phyloP scores from a whole-genome alignment of 2,329 filamentous ascomycete species.

The Xylaria sp. region DNA sequence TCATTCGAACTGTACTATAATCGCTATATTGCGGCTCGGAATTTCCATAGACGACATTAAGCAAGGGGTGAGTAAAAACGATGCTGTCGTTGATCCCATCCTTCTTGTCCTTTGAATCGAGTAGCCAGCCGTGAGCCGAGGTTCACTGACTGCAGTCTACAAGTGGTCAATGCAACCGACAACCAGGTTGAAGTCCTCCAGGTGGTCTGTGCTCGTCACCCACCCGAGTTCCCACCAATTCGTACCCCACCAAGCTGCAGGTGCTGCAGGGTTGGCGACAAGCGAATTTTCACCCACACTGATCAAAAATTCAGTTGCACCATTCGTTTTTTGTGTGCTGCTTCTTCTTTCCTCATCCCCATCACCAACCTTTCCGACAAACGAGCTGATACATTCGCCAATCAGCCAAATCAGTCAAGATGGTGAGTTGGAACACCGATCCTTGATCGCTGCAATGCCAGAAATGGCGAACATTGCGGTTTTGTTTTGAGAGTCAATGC shows the following conservation, averaged over 20 bases:
- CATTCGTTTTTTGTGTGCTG: slow-evolving; percentile 25
- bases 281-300: slow-evolving; percentile 44
- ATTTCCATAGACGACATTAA: not conserved
- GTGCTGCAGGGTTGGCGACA: slow-evolving; percentile 16
- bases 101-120: not conserved
- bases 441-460: slow-evolving; percentile 34
- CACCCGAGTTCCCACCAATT: slow-evolving; percentile 27
- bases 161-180: not conserved
- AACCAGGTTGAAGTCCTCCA: not conserved
- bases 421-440: slow-evolving; percentile 62
- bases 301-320: slow-evolving; percentile 29
- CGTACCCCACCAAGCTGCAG: slow-evolving; percentile 39
- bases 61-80: no score
- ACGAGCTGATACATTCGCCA: slow-evolving; percentile 34
- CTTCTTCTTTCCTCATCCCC: slow-evolving; percentile 16
- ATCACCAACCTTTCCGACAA: slow-evolving; percentile 24
- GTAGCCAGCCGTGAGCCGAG: not conserved
- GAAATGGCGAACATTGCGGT: slow-evolving; percentile 35
- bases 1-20: not conserved
- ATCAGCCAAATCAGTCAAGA: slow-evolving; percentile 62
- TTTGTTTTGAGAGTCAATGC: slow-evolving; percentile 71
- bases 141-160: not conserved
- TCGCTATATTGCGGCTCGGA: not conserved
- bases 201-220: slow-evolving; percentile 34
- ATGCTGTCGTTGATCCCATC: no score